Evolutionary conservation across 306 rosid genomes (phyloP).

Genomic region (Cercis canadensis): DNA sequence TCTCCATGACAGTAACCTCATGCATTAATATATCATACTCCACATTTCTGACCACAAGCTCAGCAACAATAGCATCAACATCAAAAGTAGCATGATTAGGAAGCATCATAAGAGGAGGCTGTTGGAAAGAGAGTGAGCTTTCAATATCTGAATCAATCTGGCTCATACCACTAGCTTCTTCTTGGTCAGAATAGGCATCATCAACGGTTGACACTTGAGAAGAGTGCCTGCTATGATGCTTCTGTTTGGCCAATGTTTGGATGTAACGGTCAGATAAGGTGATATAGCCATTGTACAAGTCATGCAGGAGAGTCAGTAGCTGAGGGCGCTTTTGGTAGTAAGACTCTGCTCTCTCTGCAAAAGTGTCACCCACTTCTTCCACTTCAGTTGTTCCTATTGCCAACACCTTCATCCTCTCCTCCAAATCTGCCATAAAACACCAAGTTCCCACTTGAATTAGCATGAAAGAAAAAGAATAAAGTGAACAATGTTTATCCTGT

Average conservation of each 20-base stretch:
- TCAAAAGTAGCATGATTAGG: conserved; percentile 10
- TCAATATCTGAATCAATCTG: conserved; percentile 75
- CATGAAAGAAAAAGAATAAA: neutral
- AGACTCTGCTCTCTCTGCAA: conserved; percentile 87
- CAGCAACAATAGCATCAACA: conserved; percentile 57
- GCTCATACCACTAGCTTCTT: conserved; percentile 49
- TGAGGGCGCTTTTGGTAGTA: conserved; percentile 94
- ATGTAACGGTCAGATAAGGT: conserved; percentile 83
- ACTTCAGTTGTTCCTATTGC: conserved; percentile 48
- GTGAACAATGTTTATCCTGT: neutral
- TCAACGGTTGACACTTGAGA: conserved; percentile 61
- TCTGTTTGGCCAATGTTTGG: conserved; percentile 62
- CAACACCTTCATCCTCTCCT: conserved; percentile 77
- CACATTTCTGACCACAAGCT: conserved; percentile 80
- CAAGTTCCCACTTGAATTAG: conserved; percentile 8
- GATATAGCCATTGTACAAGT: conserved; percentile 80
- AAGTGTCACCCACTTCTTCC: conserved; percentile 62
- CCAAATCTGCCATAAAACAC: conserved; percentile 62
- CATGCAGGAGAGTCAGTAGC: conserved; percentile 72
- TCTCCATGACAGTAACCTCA: conserved; percentile 64
- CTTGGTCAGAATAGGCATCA: conserved; percentile 58
- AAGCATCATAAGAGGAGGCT: conserved; percentile 21
- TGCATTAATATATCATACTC: conserved; percentile 61
- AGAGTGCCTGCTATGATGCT: conserved; percentile 54
- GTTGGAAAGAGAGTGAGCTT: conserved; percentile 81